These are phyloP conservation scores for Pseudognaphalium luteoalbum DNA, from an alignment of 129 eudicot genomes.

Conservation along the genomic window DNA sequence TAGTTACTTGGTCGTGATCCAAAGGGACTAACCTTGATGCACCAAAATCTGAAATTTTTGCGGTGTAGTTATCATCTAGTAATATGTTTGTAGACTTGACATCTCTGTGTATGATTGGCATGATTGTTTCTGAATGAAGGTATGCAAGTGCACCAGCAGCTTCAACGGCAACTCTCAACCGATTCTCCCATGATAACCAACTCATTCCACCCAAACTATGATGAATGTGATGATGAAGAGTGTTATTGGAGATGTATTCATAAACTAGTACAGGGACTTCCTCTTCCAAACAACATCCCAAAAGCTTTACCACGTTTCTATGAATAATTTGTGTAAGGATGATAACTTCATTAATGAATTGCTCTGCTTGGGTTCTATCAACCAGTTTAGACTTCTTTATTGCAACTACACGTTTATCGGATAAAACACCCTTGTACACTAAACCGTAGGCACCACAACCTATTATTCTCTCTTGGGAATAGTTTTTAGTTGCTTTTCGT, in stretches of 20 bases:
- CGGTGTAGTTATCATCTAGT: conserved; percentile 14
- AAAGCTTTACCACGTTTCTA: not conserved
- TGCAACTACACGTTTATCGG: conserved; percentile 16
- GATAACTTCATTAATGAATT: conserved; percentile 1
- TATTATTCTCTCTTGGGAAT: not conserved
- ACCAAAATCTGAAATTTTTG: conserved; percentile 17
- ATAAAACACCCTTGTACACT: not conserved
- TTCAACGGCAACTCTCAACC: not conserved
- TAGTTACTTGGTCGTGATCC: conserved; percentile 1
- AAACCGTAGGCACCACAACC: conserved; percentile 10
- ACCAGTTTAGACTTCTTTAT: conserved; percentile 13
- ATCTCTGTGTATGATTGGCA: conserved; percentile 6
- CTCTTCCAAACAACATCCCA: no score
- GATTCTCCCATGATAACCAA: conserved; percentile 8
- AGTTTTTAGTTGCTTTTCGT: not conserved
- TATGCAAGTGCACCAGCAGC: conserved; percentile 13
- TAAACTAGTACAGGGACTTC: no score
- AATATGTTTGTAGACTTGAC: conserved; percentile 16
- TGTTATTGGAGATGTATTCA: conserved; percentile 1
- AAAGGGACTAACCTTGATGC: conserved; percentile 18
- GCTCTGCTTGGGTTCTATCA: not conserved
- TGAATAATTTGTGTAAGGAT: conserved; percentile 4
- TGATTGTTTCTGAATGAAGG: not conserved
- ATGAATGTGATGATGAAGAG: conserved; percentile 6
- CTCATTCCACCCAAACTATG: not conserved